Evolutionary conservation across 129 eudicot genomes (phyloP).

Genomic region (Daucus carota): DNA sequence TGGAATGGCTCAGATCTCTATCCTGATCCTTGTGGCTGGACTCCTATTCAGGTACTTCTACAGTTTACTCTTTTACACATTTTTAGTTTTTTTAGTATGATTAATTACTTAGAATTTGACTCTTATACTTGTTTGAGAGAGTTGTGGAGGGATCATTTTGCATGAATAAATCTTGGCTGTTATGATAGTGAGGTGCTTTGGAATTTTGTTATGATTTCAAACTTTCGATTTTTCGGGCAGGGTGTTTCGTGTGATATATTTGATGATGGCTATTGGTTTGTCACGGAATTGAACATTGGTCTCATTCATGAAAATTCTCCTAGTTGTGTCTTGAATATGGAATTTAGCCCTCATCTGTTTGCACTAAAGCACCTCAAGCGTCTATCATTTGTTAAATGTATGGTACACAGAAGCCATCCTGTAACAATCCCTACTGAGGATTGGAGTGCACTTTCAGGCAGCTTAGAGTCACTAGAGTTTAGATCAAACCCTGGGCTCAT

Average conservation of each 20-base stretch:
- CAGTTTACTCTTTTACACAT: background rate
- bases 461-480: slow-evolving; percentile 29
- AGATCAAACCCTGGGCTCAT: slow-evolving; percentile 33
- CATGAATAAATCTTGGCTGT: background rate
- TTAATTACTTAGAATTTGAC: background rate
- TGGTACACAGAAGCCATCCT: slow-evolving; percentile 10
- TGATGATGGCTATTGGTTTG: slow-evolving; percentile 38
- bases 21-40: slow-evolving; percentile 56
- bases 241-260: slow-evolving; percentile 44
- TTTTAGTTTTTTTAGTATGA: background rate
- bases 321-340: slow-evolving; percentile 21
- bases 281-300: slow-evolving; percentile 27
- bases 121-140: background rate
- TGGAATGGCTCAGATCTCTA: slow-evolving; percentile 52
- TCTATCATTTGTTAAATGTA: slow-evolving; percentile 30
- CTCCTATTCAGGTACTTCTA: slow-evolving; percentile 35
- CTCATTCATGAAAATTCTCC: slow-evolving; percentile 37
- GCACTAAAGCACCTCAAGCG: slow-evolving; percentile 25
- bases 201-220: background rate
- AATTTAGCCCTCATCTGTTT: slow-evolving; percentile 27
- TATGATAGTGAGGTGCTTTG: background rate
- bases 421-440: slow-evolving; percentile 18
- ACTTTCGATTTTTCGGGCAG: slow-evolving; percentile 13
- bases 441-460: slow-evolving; percentile 22
- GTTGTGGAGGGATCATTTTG: background rate